Percentiles rank a stretch among this genome's conserved stretches.
Evolutionary conservation across 169 alveolate species (phyloP).

Genomic region (Ichthyophthirius multifiliis): DNA sequence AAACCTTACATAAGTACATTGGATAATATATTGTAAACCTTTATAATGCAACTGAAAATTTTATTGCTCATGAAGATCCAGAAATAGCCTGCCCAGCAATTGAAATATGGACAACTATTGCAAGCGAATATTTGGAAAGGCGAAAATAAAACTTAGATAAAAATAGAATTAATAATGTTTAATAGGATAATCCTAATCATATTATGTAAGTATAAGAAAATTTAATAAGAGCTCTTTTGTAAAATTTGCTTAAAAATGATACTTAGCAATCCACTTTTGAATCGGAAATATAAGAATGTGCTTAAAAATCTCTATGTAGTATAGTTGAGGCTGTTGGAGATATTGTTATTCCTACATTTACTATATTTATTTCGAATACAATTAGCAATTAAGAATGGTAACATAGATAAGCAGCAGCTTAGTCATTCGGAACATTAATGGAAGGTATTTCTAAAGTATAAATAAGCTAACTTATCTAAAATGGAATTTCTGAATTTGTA

Average conservation of each 20-base stretch:
- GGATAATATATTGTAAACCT: not conserved
- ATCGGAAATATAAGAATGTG: not conserved
- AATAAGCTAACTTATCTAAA: not conserved
- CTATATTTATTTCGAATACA: slow-evolving; percentile 8
- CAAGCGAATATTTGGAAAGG: slow-evolving; percentile 14
- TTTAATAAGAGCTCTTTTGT: too few species aligned
- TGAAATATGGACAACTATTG: slow-evolving; percentile 3
- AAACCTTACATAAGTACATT: not conserved
- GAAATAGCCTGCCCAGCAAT: slow-evolving; percentile 1
- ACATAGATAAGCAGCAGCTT: not conserved
- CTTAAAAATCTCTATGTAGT: not conserved
- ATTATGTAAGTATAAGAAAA: too few species aligned
- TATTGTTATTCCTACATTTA: not conserved
- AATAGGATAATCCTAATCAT: not conserved
- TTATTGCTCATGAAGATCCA: not conserved
- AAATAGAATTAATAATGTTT: not conserved
- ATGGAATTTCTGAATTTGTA: not conserved
- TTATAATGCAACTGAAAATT: not conserved
- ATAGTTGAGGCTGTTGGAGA: slow-evolving; percentile 1
- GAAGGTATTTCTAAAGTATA: not conserved
- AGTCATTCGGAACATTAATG: not conserved
- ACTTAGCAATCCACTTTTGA: not conserved
- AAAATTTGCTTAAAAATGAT: not conserved
- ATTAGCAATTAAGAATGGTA: not conserved
- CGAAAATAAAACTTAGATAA: not conserved